Evolutionary conservation across 371 early-diverging fungal species (phyloP).

Genomic region (Mortierella sp.): DNA sequence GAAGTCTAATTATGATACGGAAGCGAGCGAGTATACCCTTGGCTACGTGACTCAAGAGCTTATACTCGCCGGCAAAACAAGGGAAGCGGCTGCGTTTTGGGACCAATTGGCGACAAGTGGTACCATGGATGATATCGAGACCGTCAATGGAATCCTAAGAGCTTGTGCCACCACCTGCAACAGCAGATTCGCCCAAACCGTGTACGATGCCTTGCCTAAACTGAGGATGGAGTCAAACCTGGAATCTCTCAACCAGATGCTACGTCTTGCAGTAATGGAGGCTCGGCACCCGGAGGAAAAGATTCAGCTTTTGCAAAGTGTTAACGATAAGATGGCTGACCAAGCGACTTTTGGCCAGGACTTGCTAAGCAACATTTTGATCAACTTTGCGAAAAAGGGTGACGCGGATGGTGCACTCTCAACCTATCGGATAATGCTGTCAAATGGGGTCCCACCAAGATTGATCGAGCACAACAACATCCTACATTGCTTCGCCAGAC

Average conservation of each 20-base stretch:
- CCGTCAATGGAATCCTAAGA: conserved; percentile 40
- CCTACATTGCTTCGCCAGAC: conserved; percentile 30
- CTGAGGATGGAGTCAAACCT: conserved; percentile 24
- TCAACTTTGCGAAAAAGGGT: conserved; percentile 42
- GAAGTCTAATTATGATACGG: background rate
- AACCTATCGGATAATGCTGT: conserved; percentile 21
- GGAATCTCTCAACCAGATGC: conserved; percentile 43
- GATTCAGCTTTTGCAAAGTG: conserved; percentile 10
- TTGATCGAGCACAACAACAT: conserved; percentile 30
- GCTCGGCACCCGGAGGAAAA: conserved; percentile 24
- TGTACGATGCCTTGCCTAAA: conserved; percentile 29
- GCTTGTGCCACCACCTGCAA: conserved; percentile 26
- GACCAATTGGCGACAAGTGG: conserved; percentile 1
- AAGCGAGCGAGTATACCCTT: conserved; percentile 41
- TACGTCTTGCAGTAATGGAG: conserved; percentile 31
- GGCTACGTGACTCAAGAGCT: conserved; percentile 41
- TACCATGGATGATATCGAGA: conserved; percentile 15
- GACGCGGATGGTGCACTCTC: conserved; percentile 43
- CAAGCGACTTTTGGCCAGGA: conserved; percentile 19
- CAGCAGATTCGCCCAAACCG: conserved; percentile 30
- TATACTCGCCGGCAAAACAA: conserved; percentile 3
- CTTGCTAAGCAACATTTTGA: conserved; percentile 34
- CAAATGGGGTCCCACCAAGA: conserved; percentile 18
- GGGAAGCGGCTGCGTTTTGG: conserved; percentile 21
- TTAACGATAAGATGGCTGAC: conserved; percentile 15